Base-by-base conservation (phyloP, 257 asterid species). In the Nicotiana obtusifolia region DNA sequence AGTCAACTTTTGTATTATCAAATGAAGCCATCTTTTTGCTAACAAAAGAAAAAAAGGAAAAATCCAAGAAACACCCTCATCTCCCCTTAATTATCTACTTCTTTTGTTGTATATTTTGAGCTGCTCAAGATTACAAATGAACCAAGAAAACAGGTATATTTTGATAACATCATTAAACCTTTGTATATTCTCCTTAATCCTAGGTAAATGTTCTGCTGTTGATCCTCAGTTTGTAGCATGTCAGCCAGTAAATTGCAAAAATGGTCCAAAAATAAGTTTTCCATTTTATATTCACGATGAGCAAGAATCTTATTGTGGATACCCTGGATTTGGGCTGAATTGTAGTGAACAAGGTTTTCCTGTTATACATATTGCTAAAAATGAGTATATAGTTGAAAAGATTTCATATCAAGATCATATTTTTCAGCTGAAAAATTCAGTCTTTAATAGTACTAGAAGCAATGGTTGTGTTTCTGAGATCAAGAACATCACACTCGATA, bases 251-350 rank as follows among this genome's bases (percentile, higher is more conserved):
- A 65, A 20, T 8, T 92, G 96, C 44, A 82, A 80, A 4, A 4
- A 59, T 54, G 93, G 93, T 76, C 92, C 88, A 20, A 83, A 3
- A 28, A 85, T 93, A 65, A 90, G 87, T 57, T 93, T 85, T 80
- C 98, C 98, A 5, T 93, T 93, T 82, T 82, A 81, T 35, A 77
- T 93, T 49, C 54, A 37, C 54, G 78, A 57, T 33, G 0, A 0
- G 24, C 93, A 90, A 68, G 80, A 89, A 78, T 20, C 89, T 1
- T 87, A 86, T 31, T 92, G 98, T 80, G 96, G 93, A 7, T 84
- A 14, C 71, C 87, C 88, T 33, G 89, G 83, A 13, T 87, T 90
- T 76, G 79, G 0, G 19, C 59, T 94, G 30, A 62, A 19, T 4
- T 94, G 98, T 80, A 69, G 81, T 81, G 52, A 8, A 7, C 56